A percentile compares a stretch with the other conserved stretches of the same genome.
phyloP scores from a whole-genome alignment of 805 yeast species.

The Alloascoidea africana region DNA sequence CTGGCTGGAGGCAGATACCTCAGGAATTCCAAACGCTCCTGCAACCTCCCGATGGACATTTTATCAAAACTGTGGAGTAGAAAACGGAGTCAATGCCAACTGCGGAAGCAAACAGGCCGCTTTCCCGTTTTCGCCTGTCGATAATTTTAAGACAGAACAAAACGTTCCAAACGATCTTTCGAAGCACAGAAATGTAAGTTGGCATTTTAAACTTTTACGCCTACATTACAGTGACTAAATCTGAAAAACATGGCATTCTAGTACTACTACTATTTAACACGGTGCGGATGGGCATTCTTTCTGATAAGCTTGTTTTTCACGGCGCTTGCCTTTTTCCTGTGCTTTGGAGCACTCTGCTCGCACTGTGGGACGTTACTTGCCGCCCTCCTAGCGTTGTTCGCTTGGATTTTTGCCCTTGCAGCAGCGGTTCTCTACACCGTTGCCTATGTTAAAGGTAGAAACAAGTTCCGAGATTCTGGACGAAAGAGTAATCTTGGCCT shows the following conservation, averaged over 20 bases:
- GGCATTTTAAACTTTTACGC: too few species aligned
- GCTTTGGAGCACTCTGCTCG: too few species aligned
- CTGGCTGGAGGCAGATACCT: conserved; percentile 70
- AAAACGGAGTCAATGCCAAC: conserved; percentile 24
- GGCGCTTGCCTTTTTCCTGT: conserved; percentile 25
- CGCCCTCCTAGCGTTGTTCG: too few species aligned
- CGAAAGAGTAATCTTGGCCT: conserved; percentile 10
- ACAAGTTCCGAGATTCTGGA: conserved; percentile 39
- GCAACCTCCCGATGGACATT: conserved; percentile 63
- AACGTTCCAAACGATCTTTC: conserved; percentile 42
- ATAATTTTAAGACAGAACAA: conserved; percentile 43
- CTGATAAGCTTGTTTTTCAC: conserved; percentile 42
- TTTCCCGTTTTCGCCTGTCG: conserved; percentile 71
- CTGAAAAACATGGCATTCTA: too few species aligned
- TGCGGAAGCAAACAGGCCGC: conserved; percentile 54
- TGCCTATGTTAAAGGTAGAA: conserved; percentile 45
- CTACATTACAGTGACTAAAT: too few species aligned
- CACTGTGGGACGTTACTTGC: too few species aligned
- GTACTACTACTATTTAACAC: conserved; percentile 46
- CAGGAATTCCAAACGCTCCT: conserved; percentile 26
- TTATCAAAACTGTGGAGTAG: conserved; percentile 47
- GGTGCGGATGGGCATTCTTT: conserved; percentile 54
- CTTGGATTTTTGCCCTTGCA: conserved; percentile 28
- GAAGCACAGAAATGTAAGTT: conserved; percentile 22
- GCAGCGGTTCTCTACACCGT: conserved; percentile 27